phyloP scores from a whole-genome alignment of 2,329 filamentous ascomycete species.

The Anthostomella pinea region DNA sequence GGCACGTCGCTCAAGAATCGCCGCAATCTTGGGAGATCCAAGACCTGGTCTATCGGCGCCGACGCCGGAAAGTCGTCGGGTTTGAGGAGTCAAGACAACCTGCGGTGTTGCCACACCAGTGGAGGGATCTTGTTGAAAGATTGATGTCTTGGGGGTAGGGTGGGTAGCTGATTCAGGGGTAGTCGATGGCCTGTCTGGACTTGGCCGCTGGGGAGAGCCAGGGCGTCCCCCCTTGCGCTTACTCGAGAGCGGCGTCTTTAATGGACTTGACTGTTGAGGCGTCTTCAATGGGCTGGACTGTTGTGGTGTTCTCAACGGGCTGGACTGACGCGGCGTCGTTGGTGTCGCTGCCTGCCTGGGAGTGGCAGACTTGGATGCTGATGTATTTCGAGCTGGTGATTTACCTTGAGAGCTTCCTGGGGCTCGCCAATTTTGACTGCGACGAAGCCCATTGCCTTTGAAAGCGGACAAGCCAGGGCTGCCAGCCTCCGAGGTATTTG shows the following conservation, averaged over 20 bases:
- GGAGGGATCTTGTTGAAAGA: conserved; percentile 32
- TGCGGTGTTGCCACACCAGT: conserved; percentile 61
- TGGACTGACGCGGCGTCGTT: too few relatives aligned
- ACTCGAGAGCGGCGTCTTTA: conserved; percentile 48
- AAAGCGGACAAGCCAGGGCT: conserved; percentile 57
- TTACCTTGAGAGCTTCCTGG: conserved; percentile 39
- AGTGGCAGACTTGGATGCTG: conserved; percentile 18
- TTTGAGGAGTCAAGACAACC: conserved; percentile 60
- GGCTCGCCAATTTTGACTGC: conserved; percentile 42
- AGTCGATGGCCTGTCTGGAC: conserved; percentile 4
- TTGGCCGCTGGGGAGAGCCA: conserved; percentile 47
- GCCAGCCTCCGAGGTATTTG: conserved; percentile 45
- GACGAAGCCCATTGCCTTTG: conserved; percentile 46
- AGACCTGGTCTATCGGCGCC: conserved; percentile 69
- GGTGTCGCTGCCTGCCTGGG: conserved; percentile 32
- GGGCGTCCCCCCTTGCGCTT: conserved; percentile 42
- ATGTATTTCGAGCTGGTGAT: conserved; percentile 26
- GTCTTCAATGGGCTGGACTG: conserved; percentile 44
- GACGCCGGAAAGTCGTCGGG: conserved; percentile 61
- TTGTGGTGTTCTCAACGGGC: conserved; percentile 40
- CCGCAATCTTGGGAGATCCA: conserved; percentile 71
- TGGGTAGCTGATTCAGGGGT: conserved; percentile 25
- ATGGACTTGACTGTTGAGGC: conserved; percentile 43
- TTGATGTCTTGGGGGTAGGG: conserved; percentile 35
- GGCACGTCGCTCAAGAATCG: conserved; percentile 65